phyloP scores from a whole-genome alignment of 2,329 filamentous ascomycete genomes.

The Leptosphaerulina australis region DNA sequence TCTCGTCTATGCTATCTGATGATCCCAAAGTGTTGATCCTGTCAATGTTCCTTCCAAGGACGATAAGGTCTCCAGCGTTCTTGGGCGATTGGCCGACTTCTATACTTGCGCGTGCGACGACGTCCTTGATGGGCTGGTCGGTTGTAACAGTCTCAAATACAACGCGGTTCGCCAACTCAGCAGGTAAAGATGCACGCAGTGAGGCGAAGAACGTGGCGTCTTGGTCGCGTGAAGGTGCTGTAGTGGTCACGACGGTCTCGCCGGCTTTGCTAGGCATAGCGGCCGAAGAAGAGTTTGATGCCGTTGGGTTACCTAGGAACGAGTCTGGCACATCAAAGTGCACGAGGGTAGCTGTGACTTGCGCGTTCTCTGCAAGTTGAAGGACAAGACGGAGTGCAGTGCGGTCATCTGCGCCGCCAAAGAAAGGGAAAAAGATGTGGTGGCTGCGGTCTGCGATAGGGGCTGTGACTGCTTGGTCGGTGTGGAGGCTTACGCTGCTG shows the following conservation, averaged over 20 bases:
- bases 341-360: conserved; percentile 78
- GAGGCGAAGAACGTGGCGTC: conserved; percentile 63
- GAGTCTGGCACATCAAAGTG: conserved; percentile 56
- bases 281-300: conserved; percentile 12
- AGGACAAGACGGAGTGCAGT: conserved; percentile 80
- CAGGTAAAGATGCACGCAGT: conserved; percentile 62
- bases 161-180: conserved; percentile 59
- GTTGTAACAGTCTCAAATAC: conserved; percentile 60
- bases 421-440: conserved; percentile 85
- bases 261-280: conserved; percentile 25
- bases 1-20: conserved; percentile 52
- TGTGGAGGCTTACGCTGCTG: conserved; percentile 55
- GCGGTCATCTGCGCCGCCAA: conserved; percentile 82
- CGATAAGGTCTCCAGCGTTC: conserved; percentile 73
- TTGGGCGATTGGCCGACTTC: conserved; percentile 66
- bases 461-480: conserved; percentile 60
- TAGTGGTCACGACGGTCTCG: conserved; percentile 15
- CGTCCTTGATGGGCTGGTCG: conserved; percentile 49
- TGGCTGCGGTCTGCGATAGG: conserved; percentile 73
- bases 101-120: conserved; percentile 60
- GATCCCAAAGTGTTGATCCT: conserved; percentile 34
- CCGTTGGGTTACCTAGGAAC: conserved; percentile 22
- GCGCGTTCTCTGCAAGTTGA: conserved; percentile 79
- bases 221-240: conserved; percentile 42
- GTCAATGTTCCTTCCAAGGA: conserved; percentile 63